These are phyloP conservation scores for Micractinium conductrix DNA, from an alignment of 139 green algal genomes.

Conservation along the genomic window DNA sequence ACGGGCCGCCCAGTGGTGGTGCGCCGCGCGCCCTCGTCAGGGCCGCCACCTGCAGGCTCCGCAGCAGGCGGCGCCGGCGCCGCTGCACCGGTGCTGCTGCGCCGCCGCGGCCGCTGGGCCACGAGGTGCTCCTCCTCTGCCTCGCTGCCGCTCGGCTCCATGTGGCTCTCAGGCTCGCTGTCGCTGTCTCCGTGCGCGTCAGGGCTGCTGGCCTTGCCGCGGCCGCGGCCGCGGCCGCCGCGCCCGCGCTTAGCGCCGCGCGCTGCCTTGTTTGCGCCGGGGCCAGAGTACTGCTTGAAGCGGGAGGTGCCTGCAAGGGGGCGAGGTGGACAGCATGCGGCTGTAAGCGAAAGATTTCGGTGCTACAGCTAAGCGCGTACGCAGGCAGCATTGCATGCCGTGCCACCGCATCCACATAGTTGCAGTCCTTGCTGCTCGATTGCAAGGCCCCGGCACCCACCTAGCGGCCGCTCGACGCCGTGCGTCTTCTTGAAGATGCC, in stretches of 20 bases:
- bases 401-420: too few species aligned
- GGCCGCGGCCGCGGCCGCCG: background rate
- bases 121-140: conserved; percentile 1
- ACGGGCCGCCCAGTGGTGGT: conserved; percentile 6
- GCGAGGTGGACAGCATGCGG: too few species aligned
- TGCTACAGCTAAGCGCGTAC: too few species aligned
- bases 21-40: background rate
- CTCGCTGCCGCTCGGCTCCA: conserved; percentile 10
- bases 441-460: background rate
- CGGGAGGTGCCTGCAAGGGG: conserved; percentile 26
- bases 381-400: too few species aligned
- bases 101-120: conserved; percentile 4
- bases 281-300: conserved; percentile 31
- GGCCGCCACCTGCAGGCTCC: background rate
- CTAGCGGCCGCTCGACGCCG: conserved; percentile 47
- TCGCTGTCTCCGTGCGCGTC: conserved; percentile 4
- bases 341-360: too few species aligned
- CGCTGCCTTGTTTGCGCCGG: background rate
- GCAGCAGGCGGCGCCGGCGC: background rate
- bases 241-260: conserved; percentile 11
- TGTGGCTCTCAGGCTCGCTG: background rate
- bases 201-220: conserved; percentile 14
- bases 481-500: conserved; percentile 84
- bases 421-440: too few species aligned
- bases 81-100: background rate